Conservation (phyloP, 2,329 filamentous ascomycete genomes). For the Penicillium hesseltinei region DNA sequence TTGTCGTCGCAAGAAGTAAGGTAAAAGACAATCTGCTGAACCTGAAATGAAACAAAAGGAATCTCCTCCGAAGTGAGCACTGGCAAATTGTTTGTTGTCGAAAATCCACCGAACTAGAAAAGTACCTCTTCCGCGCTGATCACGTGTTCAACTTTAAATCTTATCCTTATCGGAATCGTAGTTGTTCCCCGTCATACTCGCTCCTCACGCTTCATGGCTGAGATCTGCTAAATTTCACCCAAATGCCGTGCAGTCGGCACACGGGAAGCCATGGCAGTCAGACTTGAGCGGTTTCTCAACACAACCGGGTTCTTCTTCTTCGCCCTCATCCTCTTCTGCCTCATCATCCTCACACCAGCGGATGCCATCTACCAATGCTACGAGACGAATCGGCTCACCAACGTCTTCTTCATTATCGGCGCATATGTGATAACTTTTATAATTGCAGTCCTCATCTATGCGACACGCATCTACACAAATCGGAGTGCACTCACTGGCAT, state of each 20-base stretch:
- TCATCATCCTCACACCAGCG: constrained; percentile 76
- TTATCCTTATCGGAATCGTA: constrained; percentile 7
- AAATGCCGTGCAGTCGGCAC: constrained; percentile 12
- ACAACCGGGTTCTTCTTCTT: constrained; percentile 73
- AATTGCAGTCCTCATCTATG: constrained; percentile 73
- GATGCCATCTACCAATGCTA: constrained; percentile 79
- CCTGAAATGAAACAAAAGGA: not conserved
- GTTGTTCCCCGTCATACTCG: not conserved
- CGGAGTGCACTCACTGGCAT: constrained; percentile 75
- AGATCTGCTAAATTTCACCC: constrained; percentile 4
- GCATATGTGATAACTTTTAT: constrained; percentile 71
- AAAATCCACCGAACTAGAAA: not conserved
- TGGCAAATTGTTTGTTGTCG: not conserved
- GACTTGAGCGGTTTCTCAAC: constrained; percentile 76
- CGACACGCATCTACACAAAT: constrained; percentile 81
- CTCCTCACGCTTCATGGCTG: not conserved
- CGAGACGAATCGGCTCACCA: constrained; percentile 64
- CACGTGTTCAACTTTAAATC: constrained; percentile 4
- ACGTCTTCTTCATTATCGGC: constrained; percentile 77
- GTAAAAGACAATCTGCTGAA: not conserved
- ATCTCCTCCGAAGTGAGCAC: not conserved
- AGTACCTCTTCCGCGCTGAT: not conserved
- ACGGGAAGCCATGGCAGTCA: constrained; percentile 33
- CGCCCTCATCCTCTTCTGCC: constrained; percentile 67
- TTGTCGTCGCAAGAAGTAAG: not conserved